Evolutionary conservation across 2,329 filamentous ascomycete genomes (phyloP), one percentile per base, ranked within the genome.

Genomic region (Xylariaceae sp.): DNA sequence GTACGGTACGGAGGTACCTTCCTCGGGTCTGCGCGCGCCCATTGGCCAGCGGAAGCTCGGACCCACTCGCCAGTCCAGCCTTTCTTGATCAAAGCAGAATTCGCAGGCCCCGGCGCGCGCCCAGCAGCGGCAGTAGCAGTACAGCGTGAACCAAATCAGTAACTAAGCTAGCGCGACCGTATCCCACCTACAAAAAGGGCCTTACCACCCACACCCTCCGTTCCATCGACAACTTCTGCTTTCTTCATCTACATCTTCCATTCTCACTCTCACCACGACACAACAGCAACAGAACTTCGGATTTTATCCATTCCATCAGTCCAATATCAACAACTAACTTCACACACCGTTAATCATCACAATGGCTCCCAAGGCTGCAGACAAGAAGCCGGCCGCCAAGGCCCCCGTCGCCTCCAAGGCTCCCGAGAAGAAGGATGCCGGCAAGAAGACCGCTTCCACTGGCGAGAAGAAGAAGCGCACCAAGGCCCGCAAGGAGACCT

Each of bases 401-500:
- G 93, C 93, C 72, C 92, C 93, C 62, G 90, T 80, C 75, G 83
- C 83, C 68, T 82, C 80, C 71, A 86, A 86, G 81, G 82, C 82
- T 66, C 82, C 82, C 60, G 92, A 97, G 87, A 97, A 97, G 89
- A 97, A 97, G 88, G 93, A 97, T 82, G 94, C 93, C 68, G 94
- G 93, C 84, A 99, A 99, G 90, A 99, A 97, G 89, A 97, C 94
- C 53, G 91, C 93, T 62, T 87, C 92, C 64, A 87, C 90, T 75
- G 94, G 94, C 67, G 94, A 97, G 73, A 97, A 97, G 92, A 99
- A 99, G 90, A 99, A 97, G 92, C 91, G 94, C 76, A 96, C 92
- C 83, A 99, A 99, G 92, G 90, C 92, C 70, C 88, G 94, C 82
- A 97, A 97, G 89, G 94, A 99, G 86, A 99, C 94, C n/a, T 99